Evolutionary conservation across 208 protist species (phyloP).

Genomic region (Wallacemonas collosoma): DNA sequence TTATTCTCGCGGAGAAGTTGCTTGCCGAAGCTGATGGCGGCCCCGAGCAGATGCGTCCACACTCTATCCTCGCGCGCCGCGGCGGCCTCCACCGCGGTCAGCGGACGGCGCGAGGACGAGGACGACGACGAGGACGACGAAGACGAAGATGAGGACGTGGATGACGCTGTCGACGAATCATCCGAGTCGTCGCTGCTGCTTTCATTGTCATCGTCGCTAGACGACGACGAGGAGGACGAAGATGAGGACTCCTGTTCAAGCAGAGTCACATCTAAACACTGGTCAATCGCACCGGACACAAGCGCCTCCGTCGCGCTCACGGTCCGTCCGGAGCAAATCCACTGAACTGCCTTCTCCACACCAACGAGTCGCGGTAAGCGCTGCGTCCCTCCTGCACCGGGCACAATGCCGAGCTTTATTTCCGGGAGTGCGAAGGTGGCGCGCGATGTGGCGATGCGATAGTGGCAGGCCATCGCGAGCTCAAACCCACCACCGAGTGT

Average conservation of each 20-base stretch:
- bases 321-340: slow-evolving; percentile 24
- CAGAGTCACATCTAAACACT: slow-evolving; percentile 7
- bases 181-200: slow-evolving; percentile 1
- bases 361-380: slow-evolving; percentile 39
- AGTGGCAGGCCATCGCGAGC: slow-evolving; percentile 32
- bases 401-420: slow-evolving; percentile 40
- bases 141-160: neutral
- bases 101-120: neutral
- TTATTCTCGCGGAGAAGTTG: slow-evolving; percentile 1
- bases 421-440: slow-evolving; percentile 30
- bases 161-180: neutral
- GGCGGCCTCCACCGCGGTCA: neutral
- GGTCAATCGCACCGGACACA: slow-evolving; percentile 30
- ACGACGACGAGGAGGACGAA: neutral
- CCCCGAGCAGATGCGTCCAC: slow-evolving; percentile 13
- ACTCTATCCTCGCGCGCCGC: neutral
- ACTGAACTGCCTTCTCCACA: slow-evolving; percentile 17
- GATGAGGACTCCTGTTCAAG: slow-evolving; percentile 2
- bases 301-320: slow-evolving; percentile 27
- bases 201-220: slow-evolving; percentile 1
- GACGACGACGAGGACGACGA: neutral
- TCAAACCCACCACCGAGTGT: slow-evolving; percentile 33
- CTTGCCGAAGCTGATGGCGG: slow-evolving; percentile 18
- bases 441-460: slow-evolving; percentile 22
- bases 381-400: slow-evolving; percentile 44